Evolutionary conservation across 2,329 filamentous ascomycete species (phyloP).

Genomic region (Fusarium longipes): DNA sequence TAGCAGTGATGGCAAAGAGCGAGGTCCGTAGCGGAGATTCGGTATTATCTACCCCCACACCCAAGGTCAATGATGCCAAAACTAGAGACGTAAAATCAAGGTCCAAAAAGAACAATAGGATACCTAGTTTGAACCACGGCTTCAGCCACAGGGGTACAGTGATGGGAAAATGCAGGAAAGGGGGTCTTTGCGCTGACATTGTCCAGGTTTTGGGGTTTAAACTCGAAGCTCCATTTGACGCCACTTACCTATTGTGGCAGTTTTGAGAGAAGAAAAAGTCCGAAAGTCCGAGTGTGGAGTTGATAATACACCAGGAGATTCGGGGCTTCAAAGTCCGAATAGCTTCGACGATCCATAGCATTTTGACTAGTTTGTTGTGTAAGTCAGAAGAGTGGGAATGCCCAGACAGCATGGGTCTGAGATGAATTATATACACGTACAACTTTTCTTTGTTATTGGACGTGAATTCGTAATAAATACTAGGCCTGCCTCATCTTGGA

Average conservation of each 20-base stretch:
- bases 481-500: background rate
- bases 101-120: constrained; percentile 23
- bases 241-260: constrained; percentile 6
- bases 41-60: constrained; percentile 20
- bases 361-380: background rate
- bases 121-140: background rate
- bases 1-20: background rate
- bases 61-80: background rate
- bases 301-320: constrained; percentile 6
- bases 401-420: constrained; percentile 7
- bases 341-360: constrained; percentile 35
- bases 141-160: constrained; percentile 5
- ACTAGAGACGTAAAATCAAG: constrained; percentile 9
- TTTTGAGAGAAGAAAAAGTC: constrained; percentile 27
- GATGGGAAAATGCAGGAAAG: constrained; percentile 5
- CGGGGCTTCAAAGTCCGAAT: constrained; percentile 41
- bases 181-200: constrained; percentile 6
- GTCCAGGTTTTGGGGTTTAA: constrained; percentile 7
- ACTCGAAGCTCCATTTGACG: background rate
- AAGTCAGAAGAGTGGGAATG: constrained; percentile 4
- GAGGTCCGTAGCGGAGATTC: constrained; percentile 22
- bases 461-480: background rate
- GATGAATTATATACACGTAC: background rate
- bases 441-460: constrained; percentile 24
- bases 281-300: constrained; percentile 2